Evolutionary conservation across 1,139 yeast species (phyloP), one percentile per base, ranked within the genome.

Genomic region (Geotrichum fermentans): DNA sequence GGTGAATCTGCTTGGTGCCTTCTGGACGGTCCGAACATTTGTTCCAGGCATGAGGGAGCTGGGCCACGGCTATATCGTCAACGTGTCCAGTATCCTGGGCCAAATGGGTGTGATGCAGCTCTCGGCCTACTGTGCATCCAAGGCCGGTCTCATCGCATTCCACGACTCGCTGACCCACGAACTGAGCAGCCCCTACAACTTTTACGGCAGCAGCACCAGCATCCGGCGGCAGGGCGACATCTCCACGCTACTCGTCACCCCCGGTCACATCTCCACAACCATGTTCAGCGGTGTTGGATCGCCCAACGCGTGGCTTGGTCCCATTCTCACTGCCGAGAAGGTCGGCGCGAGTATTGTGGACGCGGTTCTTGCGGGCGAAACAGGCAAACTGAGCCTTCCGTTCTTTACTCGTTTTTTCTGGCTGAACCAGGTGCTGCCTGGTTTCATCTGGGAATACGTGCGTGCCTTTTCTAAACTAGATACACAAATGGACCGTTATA

Each of bases 121-220:
- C 44, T 58, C 74, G 33, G 86, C 87, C 0, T 88, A 88, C 60
- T 90, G 95, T 0, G 95, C 96, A 0, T 77, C 94, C 8, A 89
- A 89, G 64, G 82, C 92, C 0, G 96, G 94, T 0, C 68, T 85
- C 32, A 78, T 85, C 47, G 84, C 88, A 0, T 70, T 87, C 46
- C 96, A 89, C 63, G 94, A 85, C 58, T 79, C 89, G 1, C 66
- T 89, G 40, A 78, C 88, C 1, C 81, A 80, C 58, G 92, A 84
- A 61, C 60, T 84, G 39, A 81, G 49, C n/a, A 47, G 45, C 16
- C 52, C 49, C 13, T 48, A 48, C 32, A 30, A 48, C 6, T 43
- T 39, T 22, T 32, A 40, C 21, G 34, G 10, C 4, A 13, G 38
- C 4, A 45, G 44, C 13, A n/a, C n/a, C n/a, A n/a, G n/a, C n/a